Percentiles rank a stretch among this genome's conserved stretches.
phyloP scores from a whole-genome alignment of 192 early-diverging fungal genomes.

The Backusella macrospora region DNA sequence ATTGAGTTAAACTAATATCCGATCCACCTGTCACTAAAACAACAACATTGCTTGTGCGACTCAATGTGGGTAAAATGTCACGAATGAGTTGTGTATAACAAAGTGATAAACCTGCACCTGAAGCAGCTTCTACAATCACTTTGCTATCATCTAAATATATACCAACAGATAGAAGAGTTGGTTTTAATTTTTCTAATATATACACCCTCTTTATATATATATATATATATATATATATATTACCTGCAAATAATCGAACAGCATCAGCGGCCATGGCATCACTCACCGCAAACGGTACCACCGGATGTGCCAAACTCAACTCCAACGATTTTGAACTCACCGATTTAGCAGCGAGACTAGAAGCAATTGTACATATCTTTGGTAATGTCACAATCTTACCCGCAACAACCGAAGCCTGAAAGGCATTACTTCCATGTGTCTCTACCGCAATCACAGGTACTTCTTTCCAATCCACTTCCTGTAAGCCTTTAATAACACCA shows the following conservation, averaged over 20 bases:
- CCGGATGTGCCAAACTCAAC: constrained; percentile 52
- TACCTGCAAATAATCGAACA: constrained; percentile 56
- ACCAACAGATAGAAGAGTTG: too few relatives aligned
- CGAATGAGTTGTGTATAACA: constrained; percentile 62
- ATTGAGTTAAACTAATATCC: constrained; percentile 60
- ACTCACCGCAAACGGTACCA: constrained; percentile 59
- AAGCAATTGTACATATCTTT: constrained; percentile 52
- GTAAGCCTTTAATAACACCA: constrained; percentile 66
- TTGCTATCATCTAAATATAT: constrained; percentile 64
- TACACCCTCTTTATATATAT: not conserved
- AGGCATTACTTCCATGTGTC: constrained; percentile 73
- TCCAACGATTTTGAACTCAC: constrained; percentile 49
- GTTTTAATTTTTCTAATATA: not conserved
- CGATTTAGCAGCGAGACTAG: constrained; percentile 45
- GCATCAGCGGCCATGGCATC: constrained; percentile 62
- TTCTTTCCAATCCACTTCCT: constrained; percentile 61
- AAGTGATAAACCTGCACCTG: constrained; percentile 63
- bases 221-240: constrained; percentile 31
- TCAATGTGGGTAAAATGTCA: constrained; percentile 63
- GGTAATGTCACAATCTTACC: constrained; percentile 50
- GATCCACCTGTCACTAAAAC: constrained; percentile 72
- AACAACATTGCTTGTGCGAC: constrained; percentile 59
- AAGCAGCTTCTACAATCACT: constrained; percentile 63
- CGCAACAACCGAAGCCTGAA: constrained; percentile 63
- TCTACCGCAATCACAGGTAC: constrained; percentile 77